Base-by-base conservation (phyloP, 2,329 filamentous ascomycete species). In the Tolypocladium album region DNA sequence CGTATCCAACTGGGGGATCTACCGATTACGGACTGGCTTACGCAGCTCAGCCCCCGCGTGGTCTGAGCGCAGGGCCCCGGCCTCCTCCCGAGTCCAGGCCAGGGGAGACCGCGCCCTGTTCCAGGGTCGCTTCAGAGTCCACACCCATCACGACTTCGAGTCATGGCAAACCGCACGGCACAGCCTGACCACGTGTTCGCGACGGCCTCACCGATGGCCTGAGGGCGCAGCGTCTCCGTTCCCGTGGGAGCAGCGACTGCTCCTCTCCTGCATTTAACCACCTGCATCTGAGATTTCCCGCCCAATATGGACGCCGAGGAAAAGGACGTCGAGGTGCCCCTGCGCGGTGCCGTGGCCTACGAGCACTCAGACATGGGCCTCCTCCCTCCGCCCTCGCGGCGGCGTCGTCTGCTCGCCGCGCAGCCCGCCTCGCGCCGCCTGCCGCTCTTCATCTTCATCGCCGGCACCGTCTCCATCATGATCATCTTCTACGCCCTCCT, bases 401-500 rank as follows among this genome's bases (percentile, higher is more conserved):
- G 62, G 59, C 58, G 62, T 58, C 58, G 63, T 64, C 60, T 59
- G 60, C 22, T 63, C 60, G 43, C 62, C 27, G 24, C 63, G 11
- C 55, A 56, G 39, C 61, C 61, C 27, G 56, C 60, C 31, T 55
- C 58, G n/a, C 65, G 67, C 15, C 65, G 67, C 20, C 56, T 67
- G 45, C 62, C 66, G 3, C 27, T 55, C 55, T 24, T 50, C 59
- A 56, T 63, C 56, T 57, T 68, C 40, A 31, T 66, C 3, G 63
- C 64, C 31, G 65, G 56, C 17, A 58, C 55, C 9, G 58, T 40
- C 56, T 31, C 56, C 56, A 40, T 43, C 40, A 43, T 57, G 56
- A 27, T 42, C 22, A 20, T 57, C 56, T 43, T 45, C 56, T 57
- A 43, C 56, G n/a, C 24, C 24, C 39, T 43, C 64, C 67, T 58